phyloP scores from a whole-genome alignment of 345 rosid genomes.

The Brassica nigra region DNA sequence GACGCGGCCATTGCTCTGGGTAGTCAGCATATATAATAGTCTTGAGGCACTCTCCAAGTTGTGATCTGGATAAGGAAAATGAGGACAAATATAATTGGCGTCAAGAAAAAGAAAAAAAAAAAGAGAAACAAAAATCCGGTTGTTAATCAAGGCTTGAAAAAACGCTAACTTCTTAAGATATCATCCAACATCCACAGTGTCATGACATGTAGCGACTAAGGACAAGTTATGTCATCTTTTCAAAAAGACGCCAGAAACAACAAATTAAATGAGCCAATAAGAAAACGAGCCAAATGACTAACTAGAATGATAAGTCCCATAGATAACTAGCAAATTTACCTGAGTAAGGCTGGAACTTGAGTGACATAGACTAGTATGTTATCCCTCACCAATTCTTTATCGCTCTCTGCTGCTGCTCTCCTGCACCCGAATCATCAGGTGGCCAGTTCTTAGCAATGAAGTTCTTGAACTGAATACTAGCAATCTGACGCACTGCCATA shows the following conservation, averaged over 20 bases:
- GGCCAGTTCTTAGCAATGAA: conserved; percentile 92
- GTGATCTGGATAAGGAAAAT: conserved; percentile 58
- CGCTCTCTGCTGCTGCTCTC: conserved; percentile 64
- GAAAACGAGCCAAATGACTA: background rate
- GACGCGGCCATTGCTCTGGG: conserved; percentile 98
- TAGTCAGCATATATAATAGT: conserved; percentile 93
- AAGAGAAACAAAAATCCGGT: background rate
- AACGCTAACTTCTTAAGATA: background rate
- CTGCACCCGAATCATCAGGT: conserved; percentile 68
- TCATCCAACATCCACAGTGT: background rate
- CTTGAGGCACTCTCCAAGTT: conserved; percentile 96
- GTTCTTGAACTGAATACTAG: conserved; percentile 96
- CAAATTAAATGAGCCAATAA: background rate
- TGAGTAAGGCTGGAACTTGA: conserved; percentile 86
- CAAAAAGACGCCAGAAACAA: background rate
- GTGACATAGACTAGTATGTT: conserved; percentile 81
- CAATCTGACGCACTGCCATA: conserved; percentile 89
- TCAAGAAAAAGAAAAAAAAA: too few relatives aligned
- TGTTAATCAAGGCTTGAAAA: background rate
- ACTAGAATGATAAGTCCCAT: background rate
- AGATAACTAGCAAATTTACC: conserved; percentile 45
- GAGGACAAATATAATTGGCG: background rate
- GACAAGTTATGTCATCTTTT: background rate
- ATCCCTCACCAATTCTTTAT: conserved; percentile 81
- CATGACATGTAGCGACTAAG: background rate